phyloP scores from a whole-genome alignment of 768 basidiomycete genomes.

The button mushroom (Agaricus bisporus) region DNA sequence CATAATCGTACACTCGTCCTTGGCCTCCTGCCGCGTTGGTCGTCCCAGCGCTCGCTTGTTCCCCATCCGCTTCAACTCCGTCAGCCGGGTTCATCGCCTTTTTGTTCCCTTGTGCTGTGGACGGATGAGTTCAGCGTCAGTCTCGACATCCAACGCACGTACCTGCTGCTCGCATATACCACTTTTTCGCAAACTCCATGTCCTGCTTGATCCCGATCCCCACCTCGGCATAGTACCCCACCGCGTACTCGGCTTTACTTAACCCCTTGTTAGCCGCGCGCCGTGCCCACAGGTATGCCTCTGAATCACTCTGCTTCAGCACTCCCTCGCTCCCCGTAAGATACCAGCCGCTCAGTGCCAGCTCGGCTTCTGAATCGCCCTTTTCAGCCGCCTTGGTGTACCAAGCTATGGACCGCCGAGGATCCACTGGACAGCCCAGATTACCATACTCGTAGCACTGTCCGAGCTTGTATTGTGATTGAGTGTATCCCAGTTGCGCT shows the following conservation, averaged over 20 bases:
- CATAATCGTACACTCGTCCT: conserved; percentile 82
- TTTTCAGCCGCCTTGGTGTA: conserved; percentile 98
- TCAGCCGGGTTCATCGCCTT: conserved; percentile 92
- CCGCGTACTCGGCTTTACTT: conserved; percentile 97
- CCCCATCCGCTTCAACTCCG: conserved; percentile 90
- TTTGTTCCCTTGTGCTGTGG: conserved; percentile 91
- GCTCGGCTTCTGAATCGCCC: conserved; percentile 90
- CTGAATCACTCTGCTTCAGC: conserved; percentile 94
- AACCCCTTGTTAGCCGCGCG: conserved; percentile 95
- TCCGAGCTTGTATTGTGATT: conserved; percentile 92
- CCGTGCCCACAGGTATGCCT: conserved; percentile 98
- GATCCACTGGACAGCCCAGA: conserved; percentile 87
- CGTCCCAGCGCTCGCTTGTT: conserved; percentile 73
- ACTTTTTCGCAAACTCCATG: conserved; percentile 90
- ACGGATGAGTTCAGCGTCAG: background rate
- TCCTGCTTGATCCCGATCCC: conserved; percentile 98
- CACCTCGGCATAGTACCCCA: conserved; percentile 96
- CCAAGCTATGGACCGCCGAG: conserved; percentile 93
- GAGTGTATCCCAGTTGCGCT: conserved; percentile 89
- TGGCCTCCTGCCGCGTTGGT: conserved; percentile 90
- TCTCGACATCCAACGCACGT: conserved; percentile 18
- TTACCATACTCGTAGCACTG: conserved; percentile 92
- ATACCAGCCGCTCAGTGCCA: conserved; percentile 98
- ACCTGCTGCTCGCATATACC: conserved; percentile 99
- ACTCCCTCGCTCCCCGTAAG: conserved; percentile 93